A percentile compares a stretch with the other conserved stretches of the same genome.
Conservation (phyloP, 139 green algal genomes). For the Limnomonas spitsbergensis region DNA sequence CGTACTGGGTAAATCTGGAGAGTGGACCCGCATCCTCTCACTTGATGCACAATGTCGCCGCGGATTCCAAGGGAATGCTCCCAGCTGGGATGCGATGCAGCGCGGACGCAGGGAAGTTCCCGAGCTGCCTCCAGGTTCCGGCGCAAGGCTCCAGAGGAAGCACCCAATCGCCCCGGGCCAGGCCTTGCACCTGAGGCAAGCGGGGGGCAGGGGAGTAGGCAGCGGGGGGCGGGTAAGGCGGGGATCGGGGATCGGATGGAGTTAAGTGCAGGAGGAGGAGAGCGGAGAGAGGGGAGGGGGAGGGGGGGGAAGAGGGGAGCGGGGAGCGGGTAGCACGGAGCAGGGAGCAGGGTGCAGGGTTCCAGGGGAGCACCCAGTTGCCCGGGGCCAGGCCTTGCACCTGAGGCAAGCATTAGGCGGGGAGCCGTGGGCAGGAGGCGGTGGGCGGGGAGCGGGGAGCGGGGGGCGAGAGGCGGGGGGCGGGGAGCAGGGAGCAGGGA, state of each 20-base stretch:
- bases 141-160: constrained; percentile 60
- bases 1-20: no score
- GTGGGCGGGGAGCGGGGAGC: no score
- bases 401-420: constrained; percentile 27
- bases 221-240: background rate
- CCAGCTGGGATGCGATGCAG: constrained; percentile 50
- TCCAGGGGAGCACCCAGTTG: constrained; percentile 72
- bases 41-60: constrained; percentile 74
- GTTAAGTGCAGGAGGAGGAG: no score
- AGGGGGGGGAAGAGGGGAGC: no score
- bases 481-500: no score
- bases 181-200: constrained; percentile 46
- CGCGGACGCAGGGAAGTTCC: constrained; percentile 32
- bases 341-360: no score
- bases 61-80: constrained; percentile 47
- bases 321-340: no score
- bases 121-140: constrained; percentile 73
- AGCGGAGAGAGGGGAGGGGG: no score
- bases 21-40: no score
- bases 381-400: constrained; percentile 54
- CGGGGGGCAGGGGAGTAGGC: background rate
- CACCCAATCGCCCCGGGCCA: constrained; percentile 68
- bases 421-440: no score
- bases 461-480: no score
- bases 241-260: no score